phyloP scores from a whole-genome alignment of 768 basidiomycete species.

The Pleurotus pulmonarius region DNA sequence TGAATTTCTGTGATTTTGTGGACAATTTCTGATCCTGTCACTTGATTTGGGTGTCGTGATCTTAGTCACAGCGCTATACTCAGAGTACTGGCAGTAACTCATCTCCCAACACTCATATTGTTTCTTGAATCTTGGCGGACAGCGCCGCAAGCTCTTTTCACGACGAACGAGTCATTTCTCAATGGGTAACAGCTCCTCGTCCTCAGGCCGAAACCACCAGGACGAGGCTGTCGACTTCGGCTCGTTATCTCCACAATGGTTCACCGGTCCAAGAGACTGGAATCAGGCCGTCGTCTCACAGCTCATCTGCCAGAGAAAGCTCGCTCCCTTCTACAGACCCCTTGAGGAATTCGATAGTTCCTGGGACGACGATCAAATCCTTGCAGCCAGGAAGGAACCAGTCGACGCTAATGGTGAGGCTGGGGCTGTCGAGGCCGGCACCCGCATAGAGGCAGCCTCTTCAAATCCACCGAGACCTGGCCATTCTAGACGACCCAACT shows the following conservation, averaged over 20 bases:
- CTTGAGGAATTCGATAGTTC: conserved; percentile 88
- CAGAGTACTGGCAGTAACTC: not conserved
- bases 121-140: not conserved
- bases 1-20: not conserved
- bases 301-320: conserved; percentile 80
- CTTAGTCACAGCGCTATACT: not conserved
- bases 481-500: conserved; percentile 51
- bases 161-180: conserved; percentile 7
- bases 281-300: conserved; percentile 83
- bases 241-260: conserved; percentile 75
- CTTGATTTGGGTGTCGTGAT: not conserved
- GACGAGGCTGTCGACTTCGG: conserved; percentile 87
- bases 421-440: conserved; percentile 30
- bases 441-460: conserved; percentile 42
- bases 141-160: not conserved
- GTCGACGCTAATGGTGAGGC: conserved; percentile 41
- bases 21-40: not conserved
- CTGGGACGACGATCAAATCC: conserved; percentile 87
- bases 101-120: not conserved
- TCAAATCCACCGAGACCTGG: conserved; percentile 30
- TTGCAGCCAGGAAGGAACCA: conserved; percentile 72
- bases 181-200: conserved; percentile 85
- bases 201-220: conserved; percentile 68
- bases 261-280: conserved; percentile 84
- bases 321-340: conserved; percentile 96